Evolutionary conservation across 768 basidiomycete species (phyloP), one percentile per base, ranked within the genome.

Genomic region (Asterophora lycoperdoides): DNA sequence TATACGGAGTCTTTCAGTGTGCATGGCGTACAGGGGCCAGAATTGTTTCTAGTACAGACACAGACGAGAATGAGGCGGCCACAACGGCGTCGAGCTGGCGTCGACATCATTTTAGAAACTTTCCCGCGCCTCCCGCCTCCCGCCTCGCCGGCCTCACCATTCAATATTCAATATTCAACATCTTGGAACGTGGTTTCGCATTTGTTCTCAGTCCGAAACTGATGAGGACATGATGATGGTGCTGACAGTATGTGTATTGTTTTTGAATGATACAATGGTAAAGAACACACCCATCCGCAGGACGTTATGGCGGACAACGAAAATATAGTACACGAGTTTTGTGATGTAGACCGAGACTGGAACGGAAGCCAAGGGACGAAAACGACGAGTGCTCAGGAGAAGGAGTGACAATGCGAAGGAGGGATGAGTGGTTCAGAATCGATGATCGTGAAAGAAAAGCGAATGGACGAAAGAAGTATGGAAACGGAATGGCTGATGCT

Each of bases 321-420:
- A 49, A 52, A 57, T 56, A 53, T 69, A 71, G 72, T 74, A 75
- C 72, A 75, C 62, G 67, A 65, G 70, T 65, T 68, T 69, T 63
- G 65, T 63, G 61, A 63, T 64, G 60, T 32, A 61, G 58, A 69
- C 66, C 65, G 63, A 69, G 67, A 67, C 64, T 60, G 42, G 53
- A 53, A 61, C 59, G 58, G 48, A 60, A 60, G 65, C 65, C 66
- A 68, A 64, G 66, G 51, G 48, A 59, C 58, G 55, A 57, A 56
- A 62, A 65, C 67, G 70, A 72, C 68, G 54, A 64, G 67, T 67
- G 67, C 66, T 66, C 60, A 60, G 60, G 54, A 59, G 63, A 68
- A 68, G 30, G 66, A 74, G 60, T 64, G 72, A 60, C 56, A 54
- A 56, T 56, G 59, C 54, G 61, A 68, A 68, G 57, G 68, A 68